These are phyloP conservation scores for Brassica balearica DNA, from an alignment of 441 rosid genomes.

Conservation along the genomic window DNA sequence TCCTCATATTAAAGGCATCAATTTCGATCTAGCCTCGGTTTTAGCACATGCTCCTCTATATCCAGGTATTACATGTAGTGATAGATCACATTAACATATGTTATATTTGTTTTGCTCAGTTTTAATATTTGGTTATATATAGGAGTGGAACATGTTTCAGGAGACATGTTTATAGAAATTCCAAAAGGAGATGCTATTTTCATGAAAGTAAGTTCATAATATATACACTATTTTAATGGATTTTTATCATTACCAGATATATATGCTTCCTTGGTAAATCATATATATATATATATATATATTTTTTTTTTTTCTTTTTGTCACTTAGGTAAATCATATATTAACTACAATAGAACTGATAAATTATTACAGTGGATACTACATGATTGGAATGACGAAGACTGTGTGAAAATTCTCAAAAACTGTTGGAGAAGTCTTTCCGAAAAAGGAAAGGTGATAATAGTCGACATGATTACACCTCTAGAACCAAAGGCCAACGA, in stretches of 20 bases:
- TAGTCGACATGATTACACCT: not conserved
- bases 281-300: not conserved
- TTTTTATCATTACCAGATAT: not conserved
- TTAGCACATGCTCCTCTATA: conserved; percentile 4
- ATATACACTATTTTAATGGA: not conserved
- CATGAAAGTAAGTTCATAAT: conserved; percentile 18
- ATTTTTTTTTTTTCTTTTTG: too few species aligned
- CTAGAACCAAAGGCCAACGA: not conserved
- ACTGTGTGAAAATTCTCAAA: conserved; percentile 5
- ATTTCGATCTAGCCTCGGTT: conserved; percentile 3
- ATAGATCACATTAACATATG: not conserved
- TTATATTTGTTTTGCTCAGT: not conserved
- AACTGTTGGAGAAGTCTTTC: conserved; percentile 18
- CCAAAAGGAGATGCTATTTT: conserved; percentile 53
- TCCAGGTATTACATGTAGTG: not conserved
- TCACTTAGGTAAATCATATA: not conserved
- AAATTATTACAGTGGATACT: conserved; percentile 11
- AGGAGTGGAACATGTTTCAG: conserved; percentile 20
- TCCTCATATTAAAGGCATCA: conserved; percentile 19
- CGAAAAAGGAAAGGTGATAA: not conserved
- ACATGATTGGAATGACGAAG: conserved; percentile 16
- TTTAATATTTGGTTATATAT: not conserved
- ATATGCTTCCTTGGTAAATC: not conserved
- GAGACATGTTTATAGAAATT: conserved; percentile 40
- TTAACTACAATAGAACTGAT: not conserved